A percentile compares a stretch with the other conserved stretches of the same genome.
Conservation (phyloP, 768 basidiomycete species). For the Pleurotus ostreatus region DNA sequence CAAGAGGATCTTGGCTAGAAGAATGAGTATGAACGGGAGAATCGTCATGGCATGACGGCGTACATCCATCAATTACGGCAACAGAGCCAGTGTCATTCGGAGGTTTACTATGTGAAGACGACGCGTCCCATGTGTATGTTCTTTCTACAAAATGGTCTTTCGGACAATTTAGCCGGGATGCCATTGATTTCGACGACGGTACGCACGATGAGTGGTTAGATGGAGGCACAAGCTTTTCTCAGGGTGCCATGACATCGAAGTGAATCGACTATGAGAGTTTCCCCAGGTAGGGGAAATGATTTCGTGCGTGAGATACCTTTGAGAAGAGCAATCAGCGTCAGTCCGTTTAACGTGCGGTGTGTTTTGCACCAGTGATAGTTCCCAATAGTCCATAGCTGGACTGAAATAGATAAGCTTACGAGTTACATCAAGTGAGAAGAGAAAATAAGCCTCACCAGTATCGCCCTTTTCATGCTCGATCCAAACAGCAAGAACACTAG, state of each 20-base stretch:
- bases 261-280: slow-evolving; percentile 50
- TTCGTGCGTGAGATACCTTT: slow-evolving; percentile 93
- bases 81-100: slow-evolving; percentile 82
- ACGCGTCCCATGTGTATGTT: slow-evolving; percentile 78
- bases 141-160: slow-evolving; percentile 54
- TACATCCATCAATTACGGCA: slow-evolving; percentile 87
- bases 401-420: slow-evolving; percentile 29
- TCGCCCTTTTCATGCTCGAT: slow-evolving; percentile 66
- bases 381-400: slow-evolving; percentile 91
- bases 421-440: slow-evolving; percentile 4
- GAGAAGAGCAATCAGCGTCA: neutral
- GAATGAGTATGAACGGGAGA: neutral
- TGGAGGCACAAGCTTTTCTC: slow-evolving; percentile 67
- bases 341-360: neutral
- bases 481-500: slow-evolving; percentile 83
- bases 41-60: neutral
- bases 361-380: slow-evolving; percentile 85
- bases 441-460: slow-evolving; percentile 48
- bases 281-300: slow-evolving; percentile 43
- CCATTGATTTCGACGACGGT: neutral
- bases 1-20: slow-evolving; percentile 65
- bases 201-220: slow-evolving; percentile 62
- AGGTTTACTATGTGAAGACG: slow-evolving; percentile 47
- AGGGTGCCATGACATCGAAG: slow-evolving; percentile 82
- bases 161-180: neutral